Evolutionary conservation across 1,284 basidiomycete species (phyloP).

Genomic region (Ustilago trichophora): DNA sequence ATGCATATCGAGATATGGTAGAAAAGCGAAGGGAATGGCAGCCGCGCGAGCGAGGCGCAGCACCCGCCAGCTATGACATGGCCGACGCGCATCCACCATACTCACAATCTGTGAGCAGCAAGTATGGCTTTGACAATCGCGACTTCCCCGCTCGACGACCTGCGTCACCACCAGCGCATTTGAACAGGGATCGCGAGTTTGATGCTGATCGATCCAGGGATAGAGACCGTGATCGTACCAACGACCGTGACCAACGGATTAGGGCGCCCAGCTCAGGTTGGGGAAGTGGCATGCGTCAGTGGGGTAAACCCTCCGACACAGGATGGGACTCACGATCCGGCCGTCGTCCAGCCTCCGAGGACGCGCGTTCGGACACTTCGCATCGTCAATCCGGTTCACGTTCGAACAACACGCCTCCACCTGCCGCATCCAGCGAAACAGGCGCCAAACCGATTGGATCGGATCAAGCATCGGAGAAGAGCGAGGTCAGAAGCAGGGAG

Average conservation of each 20-base stretch:
- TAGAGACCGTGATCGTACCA: conserved; percentile 25
- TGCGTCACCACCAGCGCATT: conserved; percentile 16
- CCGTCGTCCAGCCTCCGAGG: conserved; percentile 26
- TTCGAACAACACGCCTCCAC: conserved; percentile 30
- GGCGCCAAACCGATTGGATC: conserved; percentile 8
- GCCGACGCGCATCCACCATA: conserved; percentile 14
- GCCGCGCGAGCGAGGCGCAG: conserved; percentile 8
- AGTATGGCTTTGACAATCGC: conserved; percentile 30
- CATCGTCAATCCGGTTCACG: conserved; percentile 17
- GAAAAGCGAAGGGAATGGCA: conserved; percentile 32
- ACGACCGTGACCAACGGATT: conserved; percentile 23
- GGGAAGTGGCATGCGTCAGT: conserved; percentile 28
- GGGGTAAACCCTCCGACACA: conserved; percentile 36
- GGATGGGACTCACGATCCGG: conserved; percentile 20
- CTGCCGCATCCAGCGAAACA: conserved; percentile 17
- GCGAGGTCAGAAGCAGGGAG: conserved; percentile 27
- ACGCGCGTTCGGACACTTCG: conserved; percentile 29
- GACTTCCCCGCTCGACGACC: conserved; percentile 27
- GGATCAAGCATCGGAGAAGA: conserved; percentile 23
- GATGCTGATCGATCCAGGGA: conserved; percentile 41
- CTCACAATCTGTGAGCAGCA: conserved; percentile 12
- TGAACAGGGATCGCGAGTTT: conserved; percentile 21
- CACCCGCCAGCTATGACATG: conserved; percentile 8
- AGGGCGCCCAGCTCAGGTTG: conserved; percentile 23
- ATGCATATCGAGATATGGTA: conserved; percentile 18